Evolutionary conservation across 2,329 filamentous ascomycete genomes (phyloP), one percentile per base, ranked within the genome.

Genomic region (Aspergillus novofumigatus): DNA sequence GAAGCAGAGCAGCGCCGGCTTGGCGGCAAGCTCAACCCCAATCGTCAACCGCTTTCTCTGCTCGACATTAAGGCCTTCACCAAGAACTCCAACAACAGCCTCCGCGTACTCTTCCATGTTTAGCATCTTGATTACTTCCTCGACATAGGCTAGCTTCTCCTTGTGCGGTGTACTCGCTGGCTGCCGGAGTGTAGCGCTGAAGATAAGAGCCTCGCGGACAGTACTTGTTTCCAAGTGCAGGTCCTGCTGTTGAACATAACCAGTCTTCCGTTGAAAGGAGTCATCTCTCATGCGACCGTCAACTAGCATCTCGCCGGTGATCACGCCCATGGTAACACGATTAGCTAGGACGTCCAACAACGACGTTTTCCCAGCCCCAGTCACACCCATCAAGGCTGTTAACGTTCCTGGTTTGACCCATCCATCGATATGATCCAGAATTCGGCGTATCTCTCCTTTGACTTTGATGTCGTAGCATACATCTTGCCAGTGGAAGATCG

Each of bases 341-440:
- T 88, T 88, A 28, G 92, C 92, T 60, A 96, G 79, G 35, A 89
- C 89, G 72, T 96, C 90, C 8, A 97, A 78, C 9, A 97, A 82
- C 0, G 92, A 95, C 0, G 92, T 96, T 72, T 96, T 97, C 38
- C 92, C 92, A 6, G 92, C 92, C 57, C 92, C 91, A 11, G 89
- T 91, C 4, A 92, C 90, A 73, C 91, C 90, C 91, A 96, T 96
- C 3, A 96, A 80, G 9, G 90, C 91, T 3, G 92, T 96, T 52
- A 96, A 69, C 3, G 90, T 96, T 54, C 92, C 92, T 3, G 92
- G 92, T 74, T 94, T 93, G 55, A 96, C 91, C 89, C 90, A 96
- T 25, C 92, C 92, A 66, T 94, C 89, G 7, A 96, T 89, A 60
- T 92, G 80, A 65, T 96, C 86, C 59, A 97, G 78, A 62, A 97